phyloP scores from a whole-genome alignment of 2,329 filamentous ascomycete species.

The Pyricularia pennisetigena region DNA sequence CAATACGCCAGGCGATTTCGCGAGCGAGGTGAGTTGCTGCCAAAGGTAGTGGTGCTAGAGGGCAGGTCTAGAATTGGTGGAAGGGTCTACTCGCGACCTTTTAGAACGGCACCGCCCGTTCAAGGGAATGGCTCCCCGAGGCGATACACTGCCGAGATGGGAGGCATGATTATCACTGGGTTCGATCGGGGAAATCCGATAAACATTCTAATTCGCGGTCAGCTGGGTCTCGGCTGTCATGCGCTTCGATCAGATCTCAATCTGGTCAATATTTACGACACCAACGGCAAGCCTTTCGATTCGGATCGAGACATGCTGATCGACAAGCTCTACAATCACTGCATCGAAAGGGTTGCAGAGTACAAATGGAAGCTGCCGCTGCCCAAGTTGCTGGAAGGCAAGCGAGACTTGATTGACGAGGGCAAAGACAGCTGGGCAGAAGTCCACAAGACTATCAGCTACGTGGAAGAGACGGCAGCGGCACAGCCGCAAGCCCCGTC shows the following conservation, averaged over 20 bases:
- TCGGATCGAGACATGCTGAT: slow-evolving; percentile 69
- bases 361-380: slow-evolving; percentile 73
- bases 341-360: slow-evolving; percentile 80
- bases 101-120: slow-evolving; percentile 23
- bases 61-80: slow-evolving; percentile 82
- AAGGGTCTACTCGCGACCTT: slow-evolving; percentile 75
- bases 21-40: slow-evolving; percentile 55
- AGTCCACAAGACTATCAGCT: slow-evolving; percentile 59
- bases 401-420: slow-evolving; percentile 70
- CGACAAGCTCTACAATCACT: slow-evolving; percentile 90
- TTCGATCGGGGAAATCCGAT: slow-evolving; percentile 94
- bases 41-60: slow-evolving; percentile 73
- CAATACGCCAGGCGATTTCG: slow-evolving; percentile 65
- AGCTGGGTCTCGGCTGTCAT: slow-evolving; percentile 81
- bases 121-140: slow-evolving; percentile 17
- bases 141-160: slow-evolving; percentile 84
- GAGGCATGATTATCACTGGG: slow-evolving; percentile 95
- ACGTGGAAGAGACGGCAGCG: slow-evolving; percentile 61
- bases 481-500: slow-evolving; percentile 45
- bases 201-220: slow-evolving; percentile 82
- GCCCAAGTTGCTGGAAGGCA: slow-evolving; percentile 67
- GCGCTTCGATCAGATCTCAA: slow-evolving; percentile 62
- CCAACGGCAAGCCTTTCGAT: slow-evolving; percentile 68
- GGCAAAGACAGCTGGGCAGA: slow-evolving; percentile 69
- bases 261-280: slow-evolving; percentile 68